These are phyloP conservation scores for Mediolabrus comicus DNA, from an alignment of 108 stramenopile species.

Conservation along the genomic window DNA sequence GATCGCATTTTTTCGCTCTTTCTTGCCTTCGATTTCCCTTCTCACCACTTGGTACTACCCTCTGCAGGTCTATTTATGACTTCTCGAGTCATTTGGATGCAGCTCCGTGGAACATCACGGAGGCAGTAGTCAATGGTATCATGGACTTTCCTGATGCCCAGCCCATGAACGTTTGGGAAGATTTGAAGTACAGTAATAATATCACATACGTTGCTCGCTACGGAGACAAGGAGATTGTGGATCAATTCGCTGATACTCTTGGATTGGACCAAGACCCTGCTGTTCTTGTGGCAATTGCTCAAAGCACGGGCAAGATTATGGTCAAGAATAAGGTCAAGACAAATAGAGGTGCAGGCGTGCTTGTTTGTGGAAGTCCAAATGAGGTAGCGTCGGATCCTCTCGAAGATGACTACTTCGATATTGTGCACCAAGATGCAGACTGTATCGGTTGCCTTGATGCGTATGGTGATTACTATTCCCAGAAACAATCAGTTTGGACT, in stretches of 20 bases:
- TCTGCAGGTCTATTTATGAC: constrained; percentile 31
- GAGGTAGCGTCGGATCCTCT: constrained; percentile 50
- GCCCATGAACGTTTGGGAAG: constrained; percentile 23
- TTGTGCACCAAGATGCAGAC: constrained; percentile 24
- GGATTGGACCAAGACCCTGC: constrained; percentile 15
- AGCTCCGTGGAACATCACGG: constrained; percentile 22
- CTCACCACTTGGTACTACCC: too few relatives aligned
- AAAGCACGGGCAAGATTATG: constrained; percentile 14
- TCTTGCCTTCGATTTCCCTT: not conserved
- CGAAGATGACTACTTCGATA: constrained; percentile 43
- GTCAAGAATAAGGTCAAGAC: constrained; percentile 16
- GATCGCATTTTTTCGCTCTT: not conserved
- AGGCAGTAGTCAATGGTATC: constrained; percentile 13
- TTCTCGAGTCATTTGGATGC: constrained; percentile 25
- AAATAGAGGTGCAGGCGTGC: constrained; percentile 18
- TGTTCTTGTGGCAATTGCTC: constrained; percentile 19
- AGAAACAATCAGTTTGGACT: constrained; percentile 43
- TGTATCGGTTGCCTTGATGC: constrained; percentile 39
- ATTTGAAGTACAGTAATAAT: not conserved
- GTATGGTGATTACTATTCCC: constrained; percentile 39
- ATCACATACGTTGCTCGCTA: constrained; percentile 26
- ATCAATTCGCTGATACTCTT: constrained; percentile 26
- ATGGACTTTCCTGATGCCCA: constrained; percentile 30
- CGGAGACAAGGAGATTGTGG: constrained; percentile 39
- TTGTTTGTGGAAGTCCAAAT: constrained; percentile 55